phyloP scores from a whole-genome alignment of 1,139 yeast genomes.

The Nakaseomyces kungkrabaensis region DNA sequence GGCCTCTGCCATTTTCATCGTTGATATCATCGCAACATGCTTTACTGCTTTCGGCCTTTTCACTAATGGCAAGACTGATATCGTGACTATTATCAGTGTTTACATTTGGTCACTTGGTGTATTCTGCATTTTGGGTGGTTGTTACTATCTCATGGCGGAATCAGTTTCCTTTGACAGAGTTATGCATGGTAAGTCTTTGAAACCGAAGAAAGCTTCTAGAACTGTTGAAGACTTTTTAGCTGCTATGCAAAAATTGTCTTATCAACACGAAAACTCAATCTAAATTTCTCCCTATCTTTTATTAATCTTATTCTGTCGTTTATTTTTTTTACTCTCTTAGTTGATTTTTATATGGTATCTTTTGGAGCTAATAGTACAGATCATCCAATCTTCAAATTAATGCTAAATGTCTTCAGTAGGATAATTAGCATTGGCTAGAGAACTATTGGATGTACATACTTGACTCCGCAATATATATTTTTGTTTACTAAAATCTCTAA shows the following conservation, averaged over 20 bases:
- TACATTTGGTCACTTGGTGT: conserved; percentile 94
- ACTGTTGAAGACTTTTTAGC: conserved; percentile 88
- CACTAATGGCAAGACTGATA: conserved; percentile 94
- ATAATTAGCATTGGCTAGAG: too few relatives aligned
- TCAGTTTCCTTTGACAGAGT: conserved; percentile 80
- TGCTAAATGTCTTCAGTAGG: too few relatives aligned
- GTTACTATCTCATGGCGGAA: conserved; percentile 80
- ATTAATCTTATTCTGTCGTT: background rate
- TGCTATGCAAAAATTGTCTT: conserved; percentile 94
- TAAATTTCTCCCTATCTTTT: conserved; percentile 10
- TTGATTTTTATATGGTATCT: too few relatives aligned
- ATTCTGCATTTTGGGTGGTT: conserved; percentile 92
- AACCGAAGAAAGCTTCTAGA: conserved; percentile 43
- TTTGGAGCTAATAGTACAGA: too few relatives aligned
- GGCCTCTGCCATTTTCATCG: conserved; percentile 77
- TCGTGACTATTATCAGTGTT: conserved; percentile 77
- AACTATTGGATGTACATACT: too few relatives aligned
- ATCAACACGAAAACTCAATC: conserved; percentile 73
- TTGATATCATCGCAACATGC: conserved; percentile 80
- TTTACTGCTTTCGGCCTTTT: conserved; percentile 56
- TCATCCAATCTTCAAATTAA: too few relatives aligned
- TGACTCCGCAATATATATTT: too few relatives aligned
- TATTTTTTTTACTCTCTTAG: background rate
- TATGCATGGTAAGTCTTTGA: conserved; percentile 78
- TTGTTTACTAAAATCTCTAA: too few relatives aligned